A percentile compares a stretch with the other conserved stretches of the same genome.
These are phyloP conservation scores for Peribolospora baueri DNA, from an alignment of 768 basidiomycete genomes.

Conservation along the genomic window DNA sequence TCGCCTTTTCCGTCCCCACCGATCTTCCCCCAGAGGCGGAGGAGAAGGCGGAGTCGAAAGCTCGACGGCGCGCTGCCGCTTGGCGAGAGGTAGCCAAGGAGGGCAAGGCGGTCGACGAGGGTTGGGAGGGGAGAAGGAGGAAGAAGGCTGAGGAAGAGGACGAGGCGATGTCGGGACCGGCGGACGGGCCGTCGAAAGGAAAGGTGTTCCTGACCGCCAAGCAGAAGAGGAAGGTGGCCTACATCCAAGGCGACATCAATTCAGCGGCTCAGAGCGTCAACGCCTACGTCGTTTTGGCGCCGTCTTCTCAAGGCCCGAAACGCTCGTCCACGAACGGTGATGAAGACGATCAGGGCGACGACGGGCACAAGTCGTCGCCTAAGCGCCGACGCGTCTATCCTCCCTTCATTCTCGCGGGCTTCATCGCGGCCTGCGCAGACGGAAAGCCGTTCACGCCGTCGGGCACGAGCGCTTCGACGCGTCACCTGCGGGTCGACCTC, in stretches of 20 bases:
- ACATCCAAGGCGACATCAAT: constrained; percentile 82
- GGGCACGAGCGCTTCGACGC: constrained; percentile 49
- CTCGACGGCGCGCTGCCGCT: constrained; percentile 15
- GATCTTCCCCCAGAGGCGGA: constrained; percentile 7
- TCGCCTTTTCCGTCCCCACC: constrained; percentile 56
- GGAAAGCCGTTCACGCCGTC: constrained; percentile 35
- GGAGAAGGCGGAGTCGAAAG: constrained; percentile 8
- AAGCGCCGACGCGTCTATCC: neutral
- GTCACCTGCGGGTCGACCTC: constrained; percentile 57
- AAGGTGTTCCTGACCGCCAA: constrained; percentile 46
- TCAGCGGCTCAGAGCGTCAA: constrained; percentile 47
- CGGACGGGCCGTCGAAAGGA: neutral
- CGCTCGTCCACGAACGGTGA: constrained; percentile 11
- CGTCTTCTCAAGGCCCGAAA: constrained; percentile 12
- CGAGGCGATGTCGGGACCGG: neutral
- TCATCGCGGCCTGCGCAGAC: constrained; percentile 31
- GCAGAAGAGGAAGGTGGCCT: constrained; percentile 81
- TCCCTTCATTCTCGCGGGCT: constrained; percentile 14
- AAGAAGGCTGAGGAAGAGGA: constrained; percentile 18
- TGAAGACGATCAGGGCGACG: neutral
- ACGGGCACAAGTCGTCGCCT: too few species aligned
- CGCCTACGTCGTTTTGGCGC: constrained; percentile 73
- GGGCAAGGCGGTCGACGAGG: constrained; percentile 18
- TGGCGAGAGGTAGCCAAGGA: constrained; percentile 21
- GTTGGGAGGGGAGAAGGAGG: constrained; percentile 27